Base-by-base conservation (phyloP, 345 rosid genomes). In the Brassica cretica region DNA sequence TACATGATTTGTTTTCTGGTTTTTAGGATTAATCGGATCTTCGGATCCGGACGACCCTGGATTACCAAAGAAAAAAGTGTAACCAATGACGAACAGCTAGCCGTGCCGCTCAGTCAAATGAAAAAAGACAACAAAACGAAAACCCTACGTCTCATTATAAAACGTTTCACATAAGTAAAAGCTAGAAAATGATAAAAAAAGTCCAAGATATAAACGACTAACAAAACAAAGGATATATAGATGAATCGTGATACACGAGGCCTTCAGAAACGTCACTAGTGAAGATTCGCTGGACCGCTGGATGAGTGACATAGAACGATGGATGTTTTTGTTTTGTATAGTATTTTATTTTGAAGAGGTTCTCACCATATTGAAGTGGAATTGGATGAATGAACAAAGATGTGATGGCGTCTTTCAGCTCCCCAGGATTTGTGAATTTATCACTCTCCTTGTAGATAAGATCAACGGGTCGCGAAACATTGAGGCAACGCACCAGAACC, bases 371-470 rank as follows among this genome's bases (percentile, higher is more conserved):
- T 24, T 25, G 21, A 21, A 58, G 63, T 3, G 63, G 63, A 58
- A 58, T 9, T 58, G 74, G 55, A 58, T 56, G 53, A 27, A 58
- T 29, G 65, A 55, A 37, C 55, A 71, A 35, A 12, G 74, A 18
- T 19, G 21, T 12, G n/a, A 71, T n/a, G 29, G 12, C 33, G 0
- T 56, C 14, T 35, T 33, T 14, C 14, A 71, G 14, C 21, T 59
- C 61, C 35, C 1, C 53, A 7, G 53, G 74, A 35, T 58, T 6
- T 9, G 18, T 14, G 39, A 33, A 71, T 59, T 6, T 64, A 14
- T 71, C 75, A 59, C n/a, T 12, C 1, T 19, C 75, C 44, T 24
- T 71, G 55, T 71, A 71, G 15, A 18, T 33, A 10, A 58, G 0
- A 21, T 71, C 66, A 0, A 71, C 37, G 8, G 29, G 35, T 12